Base-by-base conservation (phyloP, 345 rosid species). In the Eutrema japonicum region DNA sequence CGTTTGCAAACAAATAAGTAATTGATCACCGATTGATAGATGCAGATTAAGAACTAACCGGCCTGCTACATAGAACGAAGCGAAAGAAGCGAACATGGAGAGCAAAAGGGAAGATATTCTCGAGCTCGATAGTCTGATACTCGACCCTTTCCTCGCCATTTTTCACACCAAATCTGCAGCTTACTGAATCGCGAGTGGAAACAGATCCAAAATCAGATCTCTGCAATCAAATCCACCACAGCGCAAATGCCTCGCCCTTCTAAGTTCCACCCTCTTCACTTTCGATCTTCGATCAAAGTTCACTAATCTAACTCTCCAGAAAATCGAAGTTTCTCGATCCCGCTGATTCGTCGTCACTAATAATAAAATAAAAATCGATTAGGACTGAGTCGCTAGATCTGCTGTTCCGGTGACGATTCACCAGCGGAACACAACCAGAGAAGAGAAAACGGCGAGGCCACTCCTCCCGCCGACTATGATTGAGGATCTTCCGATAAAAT, bases 51-150 rank as follows among this genome's bases (percentile, higher is more conserved):
- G 30, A 57, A 73, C 84, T 30, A 64, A 90, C 98, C 98, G 85
- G 81, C 96, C 92, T 1, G 95, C 92, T 10, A 89, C 91, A 52
- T 89, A 89, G 37, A 87, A 74, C n/a, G 92, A 67, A 74, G 95
- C 92, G 65, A 87, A 81, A 72, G 80, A 70, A 3, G 93, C 86
- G 66, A 88, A 76, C 96, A 90, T 88, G 43, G 86, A 85, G 70
- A 93, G 74, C 76, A 90, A 58, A 49, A 93, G 82, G 60, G 85
- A 78, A 14, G 91, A 80, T 40, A 93, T 69, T 71, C 88, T 80
- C 77, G 68, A 65, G 46, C 85, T 81, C 7, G 80, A 56, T 54
- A 68, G 46, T 71, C 80, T 74, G n/a, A 56, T 57, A 64, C 79
- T 79, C 72, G 85, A 81, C 51, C 88, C 94, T 76, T 83, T 79